Evolutionary conservation across 345 rosid genomes (phyloP).

Genomic region (Atalantia buxifolia): DNA sequence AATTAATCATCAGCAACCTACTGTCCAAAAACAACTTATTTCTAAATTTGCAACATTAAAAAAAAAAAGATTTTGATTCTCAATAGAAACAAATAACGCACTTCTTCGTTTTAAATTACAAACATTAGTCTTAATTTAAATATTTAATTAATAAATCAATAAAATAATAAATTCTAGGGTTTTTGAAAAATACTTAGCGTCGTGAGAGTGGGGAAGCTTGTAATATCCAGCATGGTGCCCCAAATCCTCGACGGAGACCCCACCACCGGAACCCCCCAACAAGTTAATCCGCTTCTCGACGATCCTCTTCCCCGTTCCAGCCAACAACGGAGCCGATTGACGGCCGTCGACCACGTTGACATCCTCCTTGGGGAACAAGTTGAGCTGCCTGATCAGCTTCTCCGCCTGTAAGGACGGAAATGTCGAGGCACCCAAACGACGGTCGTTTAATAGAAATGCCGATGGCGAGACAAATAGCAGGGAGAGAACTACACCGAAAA

Average conservation of each 20-base stretch:
- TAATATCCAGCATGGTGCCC: constrained; percentile 98
- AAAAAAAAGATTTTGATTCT: not conserved
- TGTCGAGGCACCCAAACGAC: constrained; percentile 33
- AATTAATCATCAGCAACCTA: not conserved
- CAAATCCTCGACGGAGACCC: constrained; percentile 54
- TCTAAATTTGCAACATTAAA: not conserved
- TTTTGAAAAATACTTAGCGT: constrained; percentile 57
- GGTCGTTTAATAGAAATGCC: constrained; percentile 26
- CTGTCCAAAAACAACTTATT: not conserved
- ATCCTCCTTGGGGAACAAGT: constrained; percentile 71
- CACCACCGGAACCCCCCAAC: constrained; percentile 17
- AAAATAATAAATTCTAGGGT: not conserved
- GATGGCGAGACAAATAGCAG: constrained; percentile 23
- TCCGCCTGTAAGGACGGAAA: constrained; percentile 68
- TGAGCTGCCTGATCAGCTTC: constrained; percentile 81
- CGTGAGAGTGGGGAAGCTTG: constrained; percentile 68
- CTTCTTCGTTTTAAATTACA: not conserved
- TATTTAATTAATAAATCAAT: not conserved
- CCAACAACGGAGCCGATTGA: constrained; percentile 7
- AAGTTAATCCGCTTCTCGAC: constrained; percentile 64
- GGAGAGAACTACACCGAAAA: constrained; percentile 20
- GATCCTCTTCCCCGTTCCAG: constrained; percentile 26
- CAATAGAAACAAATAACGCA: not conserved
- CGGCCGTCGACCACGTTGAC: constrained; percentile 47
- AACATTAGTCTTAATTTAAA: not conserved